These are phyloP conservation scores for Physaria fendleri DNA, from an alignment of 345 rosid species.

Conservation along the genomic window DNA sequence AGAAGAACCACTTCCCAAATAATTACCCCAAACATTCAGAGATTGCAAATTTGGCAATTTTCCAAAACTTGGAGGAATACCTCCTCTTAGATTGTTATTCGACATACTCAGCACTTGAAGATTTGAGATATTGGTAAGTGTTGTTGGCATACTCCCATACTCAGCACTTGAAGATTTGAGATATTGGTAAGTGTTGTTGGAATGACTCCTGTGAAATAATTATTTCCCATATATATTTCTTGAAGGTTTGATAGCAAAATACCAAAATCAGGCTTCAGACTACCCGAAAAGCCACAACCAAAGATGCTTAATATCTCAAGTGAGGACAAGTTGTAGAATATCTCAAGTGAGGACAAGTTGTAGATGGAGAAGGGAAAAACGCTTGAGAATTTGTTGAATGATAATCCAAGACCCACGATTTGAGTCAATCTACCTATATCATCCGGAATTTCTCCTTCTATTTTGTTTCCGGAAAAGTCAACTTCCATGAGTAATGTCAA, in stretches of 20 bases:
- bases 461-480: fast-evolving
- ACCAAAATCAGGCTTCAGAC: neutral
- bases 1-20: neutral
- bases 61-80: neutral
- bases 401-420: fast-evolving
- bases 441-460: neutral
- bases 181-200: neutral
- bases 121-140: too few species aligned
- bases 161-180: neutral
- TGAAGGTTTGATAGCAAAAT: neutral
- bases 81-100: neutral
- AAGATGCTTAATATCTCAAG: fast-evolving
- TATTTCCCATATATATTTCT: fast-evolving
- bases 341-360: neutral
- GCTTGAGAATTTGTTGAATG: neutral
- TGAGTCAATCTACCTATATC: neutral
- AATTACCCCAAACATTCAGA: fast-evolving
- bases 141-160: too few species aligned
- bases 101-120: too few species aligned
- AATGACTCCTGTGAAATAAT: neutral
- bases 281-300: neutral
- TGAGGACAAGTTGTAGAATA: too few species aligned
- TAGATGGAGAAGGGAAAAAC: neutral
- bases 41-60: neutral
- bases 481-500: neutral